These are phyloP conservation scores for Beauveria pseudobassiana DNA, from an alignment of 2,329 filamentous ascomycete genomes.

Conservation along the genomic window DNA sequence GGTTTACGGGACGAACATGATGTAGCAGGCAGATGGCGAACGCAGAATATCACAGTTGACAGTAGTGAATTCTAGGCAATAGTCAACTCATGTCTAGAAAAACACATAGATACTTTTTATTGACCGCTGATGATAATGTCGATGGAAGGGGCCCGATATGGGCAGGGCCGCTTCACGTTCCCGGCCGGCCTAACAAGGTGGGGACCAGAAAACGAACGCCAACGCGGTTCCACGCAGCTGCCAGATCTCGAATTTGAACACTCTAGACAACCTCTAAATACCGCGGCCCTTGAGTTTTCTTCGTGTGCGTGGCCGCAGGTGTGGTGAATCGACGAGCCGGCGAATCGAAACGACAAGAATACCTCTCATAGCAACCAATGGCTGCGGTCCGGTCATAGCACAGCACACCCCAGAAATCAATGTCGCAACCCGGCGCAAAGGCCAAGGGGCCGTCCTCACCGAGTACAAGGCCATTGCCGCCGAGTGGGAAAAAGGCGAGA, in stretches of 20 bases:
- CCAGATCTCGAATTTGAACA: background rate
- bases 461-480: conserved; percentile 47
- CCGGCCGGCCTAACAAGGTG: background rate
- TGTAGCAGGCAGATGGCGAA: background rate
- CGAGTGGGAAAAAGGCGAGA: conserved; percentile 46
- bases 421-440: conserved; percentile 9
- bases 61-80: background rate
- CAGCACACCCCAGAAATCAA: background rate
- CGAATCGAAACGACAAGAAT: background rate
- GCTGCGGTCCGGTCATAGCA: conserved; percentile 1
- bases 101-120: background rate
- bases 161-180: background rate
- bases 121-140: background rate
- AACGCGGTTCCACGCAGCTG: conserved; percentile 5
- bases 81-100: too few relatives aligned
- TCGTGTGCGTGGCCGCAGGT: background rate
- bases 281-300: background rate
- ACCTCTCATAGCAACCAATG: background rate
- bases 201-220: background rate
- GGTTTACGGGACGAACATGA: background rate
- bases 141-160: background rate
- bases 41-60: background rate
- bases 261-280: background rate
- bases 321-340: background rate
- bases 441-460: conserved; percentile 16